These are phyloP conservation scores for Penicillium chermesinum DNA, from an alignment of 495 filamentous ascomycete genomes.

Conservation along the genomic window DNA sequence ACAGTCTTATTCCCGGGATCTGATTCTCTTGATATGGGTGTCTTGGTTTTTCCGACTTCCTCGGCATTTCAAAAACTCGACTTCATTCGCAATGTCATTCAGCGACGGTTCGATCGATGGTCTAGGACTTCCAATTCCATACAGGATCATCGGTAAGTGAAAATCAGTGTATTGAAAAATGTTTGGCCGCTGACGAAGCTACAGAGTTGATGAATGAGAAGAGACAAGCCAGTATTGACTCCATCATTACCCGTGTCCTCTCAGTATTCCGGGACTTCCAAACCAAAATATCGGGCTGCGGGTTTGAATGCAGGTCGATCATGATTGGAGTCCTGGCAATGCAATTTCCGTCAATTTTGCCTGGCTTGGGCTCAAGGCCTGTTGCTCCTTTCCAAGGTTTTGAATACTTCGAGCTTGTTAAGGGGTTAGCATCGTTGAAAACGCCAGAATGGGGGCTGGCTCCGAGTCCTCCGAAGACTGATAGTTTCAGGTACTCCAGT, in stretches of 20 bases:
- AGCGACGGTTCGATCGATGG: conserved; percentile 15
- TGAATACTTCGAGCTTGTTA: no score
- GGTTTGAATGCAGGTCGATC: conserved; percentile 27
- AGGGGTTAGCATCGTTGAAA: no score
- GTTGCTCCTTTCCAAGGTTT: conserved; percentile 16
- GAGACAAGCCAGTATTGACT: conserved; percentile 15
- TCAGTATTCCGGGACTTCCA: conserved; percentile 16
- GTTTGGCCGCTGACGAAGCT: conserved; percentile 3
- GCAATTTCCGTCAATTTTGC: conserved; percentile 22
- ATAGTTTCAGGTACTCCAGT: no score
- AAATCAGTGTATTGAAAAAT: not conserved
- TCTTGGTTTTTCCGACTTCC: conserved; percentile 29
- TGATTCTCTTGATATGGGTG: conserved; percentile 36
- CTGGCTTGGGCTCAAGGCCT: no score
- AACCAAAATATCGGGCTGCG: conserved; percentile 13
- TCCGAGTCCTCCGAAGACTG: no score
- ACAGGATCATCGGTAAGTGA: conserved; percentile 19
- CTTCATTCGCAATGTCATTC: conserved; percentile 19
- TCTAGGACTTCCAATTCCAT: conserved; percentile 27
- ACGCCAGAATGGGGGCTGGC: no score
- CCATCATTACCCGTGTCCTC: conserved; percentile 10
- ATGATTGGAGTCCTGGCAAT: conserved; percentile 27
- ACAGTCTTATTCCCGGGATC: conserved; percentile 18
- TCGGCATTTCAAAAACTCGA: conserved; percentile 15
- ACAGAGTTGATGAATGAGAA: conserved; percentile 16